Conservation (phyloP, 1,139 yeast genomes). For the Candida sojae region DNA sequence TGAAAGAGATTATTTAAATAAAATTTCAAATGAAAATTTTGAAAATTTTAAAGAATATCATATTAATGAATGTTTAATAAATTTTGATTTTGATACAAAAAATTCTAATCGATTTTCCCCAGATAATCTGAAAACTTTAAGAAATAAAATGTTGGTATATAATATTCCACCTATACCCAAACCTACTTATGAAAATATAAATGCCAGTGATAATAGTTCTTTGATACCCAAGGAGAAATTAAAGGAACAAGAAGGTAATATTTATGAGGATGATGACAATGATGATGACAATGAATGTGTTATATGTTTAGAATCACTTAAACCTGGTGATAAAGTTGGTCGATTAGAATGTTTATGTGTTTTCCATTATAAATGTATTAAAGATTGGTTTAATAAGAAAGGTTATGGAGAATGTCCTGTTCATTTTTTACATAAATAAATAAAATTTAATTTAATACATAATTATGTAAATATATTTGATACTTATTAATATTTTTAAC, state of each 20-base stretch:
- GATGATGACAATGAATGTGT: slow-evolving; percentile 71
- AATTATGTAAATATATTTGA: background rate
- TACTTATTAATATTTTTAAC: background rate
- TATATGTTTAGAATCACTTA: slow-evolving; percentile 86
- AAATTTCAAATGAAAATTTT: slow-evolving; percentile 27
- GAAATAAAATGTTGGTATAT: slow-evolving; percentile 86
- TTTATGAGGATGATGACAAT: slow-evolving; percentile 49
- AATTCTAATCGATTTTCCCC: slow-evolving; percentile 46
- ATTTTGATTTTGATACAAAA: slow-evolving; percentile 67
- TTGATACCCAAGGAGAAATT: slow-evolving; percentile 5
- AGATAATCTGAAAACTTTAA: slow-evolving; percentile 43
- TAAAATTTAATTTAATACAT: background rate
- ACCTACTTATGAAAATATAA: slow-evolving; percentile 42
- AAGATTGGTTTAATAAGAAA: slow-evolving; percentile 85
- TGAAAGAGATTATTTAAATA: slow-evolving; percentile 17
- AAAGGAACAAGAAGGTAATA: slow-evolving; percentile 38
- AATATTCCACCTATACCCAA: slow-evolving; percentile 60
- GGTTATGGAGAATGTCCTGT: slow-evolving; percentile 89
- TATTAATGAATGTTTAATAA: slow-evolving; percentile 65
- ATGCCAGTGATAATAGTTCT: slow-evolving; percentile 12
- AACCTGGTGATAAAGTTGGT: slow-evolving; percentile 86
- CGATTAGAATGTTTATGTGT: slow-evolving; percentile 92
- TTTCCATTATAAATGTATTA: slow-evolving; percentile 87
- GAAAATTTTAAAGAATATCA: slow-evolving; percentile 64
- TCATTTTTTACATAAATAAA: slow-evolving; percentile 48